Conservation (phyloP, 1,284 basidiomycete species). For the Trichosporon sp. region DNA sequence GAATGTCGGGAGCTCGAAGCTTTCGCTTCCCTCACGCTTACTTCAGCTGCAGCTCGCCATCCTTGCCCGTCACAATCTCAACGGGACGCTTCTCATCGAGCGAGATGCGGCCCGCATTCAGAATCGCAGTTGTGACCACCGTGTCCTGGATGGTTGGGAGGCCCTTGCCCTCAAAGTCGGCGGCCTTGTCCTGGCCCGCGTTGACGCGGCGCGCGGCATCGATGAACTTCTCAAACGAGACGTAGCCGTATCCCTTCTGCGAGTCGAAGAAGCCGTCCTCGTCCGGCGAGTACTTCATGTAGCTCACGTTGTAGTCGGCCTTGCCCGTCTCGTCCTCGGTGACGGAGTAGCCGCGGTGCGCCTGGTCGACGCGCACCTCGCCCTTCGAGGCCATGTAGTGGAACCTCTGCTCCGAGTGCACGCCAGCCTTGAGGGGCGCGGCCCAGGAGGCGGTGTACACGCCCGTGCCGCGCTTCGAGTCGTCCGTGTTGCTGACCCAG, state of each 20-base stretch:
- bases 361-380: slow-evolving; percentile 88
- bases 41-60: slow-evolving; percentile 65
- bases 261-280: slow-evolving; percentile 90
- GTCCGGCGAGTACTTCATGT: slow-evolving; percentile 76
- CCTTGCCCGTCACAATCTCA: slow-evolving; percentile 66
- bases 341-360: slow-evolving; percentile 86
- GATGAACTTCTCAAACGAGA: slow-evolving; percentile 90
- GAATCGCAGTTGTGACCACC: slow-evolving; percentile 85
- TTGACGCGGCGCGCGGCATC: slow-evolving; percentile 64
- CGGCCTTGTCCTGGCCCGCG: slow-evolving; percentile 64
- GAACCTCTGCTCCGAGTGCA: slow-evolving; percentile 86
- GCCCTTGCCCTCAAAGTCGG: slow-evolving; percentile 75
- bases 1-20: no score
- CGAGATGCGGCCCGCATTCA: slow-evolving; percentile 84
- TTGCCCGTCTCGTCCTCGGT: slow-evolving; percentile 76
- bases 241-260: slow-evolving; percentile 83
- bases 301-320: slow-evolving; percentile 35
- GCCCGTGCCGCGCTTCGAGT: slow-evolving; percentile 62
- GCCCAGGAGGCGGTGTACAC: slow-evolving; percentile 86
- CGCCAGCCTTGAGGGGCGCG: slow-evolving; percentile 59
- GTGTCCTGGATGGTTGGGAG: slow-evolving; percentile 75
- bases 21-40: slow-evolving; percentile 5
- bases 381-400: slow-evolving; percentile 89
- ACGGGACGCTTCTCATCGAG: slow-evolving; percentile 84
- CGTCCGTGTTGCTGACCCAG: slow-evolving; percentile 76